Percentiles rank a stretch among this genome's conserved stretches.
phyloP scores from a whole-genome alignment of 768 basidiomycete genomes.

The Boletus eberwhitei region DNA sequence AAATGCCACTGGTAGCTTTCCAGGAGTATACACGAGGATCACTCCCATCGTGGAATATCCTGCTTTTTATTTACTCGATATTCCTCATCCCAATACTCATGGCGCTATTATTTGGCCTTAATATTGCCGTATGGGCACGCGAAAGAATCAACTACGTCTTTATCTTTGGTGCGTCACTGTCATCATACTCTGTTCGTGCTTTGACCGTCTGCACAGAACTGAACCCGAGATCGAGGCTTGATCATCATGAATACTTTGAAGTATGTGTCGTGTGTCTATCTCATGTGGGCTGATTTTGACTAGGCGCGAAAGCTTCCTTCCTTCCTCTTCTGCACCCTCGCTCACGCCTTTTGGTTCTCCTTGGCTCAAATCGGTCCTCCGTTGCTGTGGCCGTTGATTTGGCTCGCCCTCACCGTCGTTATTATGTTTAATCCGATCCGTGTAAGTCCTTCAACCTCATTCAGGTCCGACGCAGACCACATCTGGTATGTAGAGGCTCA shows the following conservation, averaged over 20 bases:
- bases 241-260: constrained; percentile 76
- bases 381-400: constrained; percentile 74
- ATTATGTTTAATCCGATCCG: constrained; percentile 76
- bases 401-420: constrained; percentile 62
- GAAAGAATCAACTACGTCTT: constrained; percentile 89
- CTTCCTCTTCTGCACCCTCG: constrained; percentile 65
- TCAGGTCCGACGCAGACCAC: not conserved
- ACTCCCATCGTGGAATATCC: constrained; percentile 66
- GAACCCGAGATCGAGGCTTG: constrained; percentile 65
- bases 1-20: constrained; percentile 42
- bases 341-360: constrained; percentile 81
- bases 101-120: constrained; percentile 71
- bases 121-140: constrained; percentile 72
- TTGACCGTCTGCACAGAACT: constrained; percentile 45
- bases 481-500: constrained; percentile 45
- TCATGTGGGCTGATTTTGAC: not conserved
- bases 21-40: constrained; percentile 44
- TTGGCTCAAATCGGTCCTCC: constrained; percentile 68
- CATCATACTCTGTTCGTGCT: not conserved
- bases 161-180: constrained; percentile 66
- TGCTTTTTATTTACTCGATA: constrained; percentile 76
- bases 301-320: constrained; percentile 59
- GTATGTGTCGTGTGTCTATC: constrained; percentile 31
- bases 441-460: constrained; percentile 27
- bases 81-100: constrained; percentile 75